Evolutionary conservation across 2,329 filamentous ascomycete genomes (phyloP).

Genomic region (Plectosphaerella sp.): DNA sequence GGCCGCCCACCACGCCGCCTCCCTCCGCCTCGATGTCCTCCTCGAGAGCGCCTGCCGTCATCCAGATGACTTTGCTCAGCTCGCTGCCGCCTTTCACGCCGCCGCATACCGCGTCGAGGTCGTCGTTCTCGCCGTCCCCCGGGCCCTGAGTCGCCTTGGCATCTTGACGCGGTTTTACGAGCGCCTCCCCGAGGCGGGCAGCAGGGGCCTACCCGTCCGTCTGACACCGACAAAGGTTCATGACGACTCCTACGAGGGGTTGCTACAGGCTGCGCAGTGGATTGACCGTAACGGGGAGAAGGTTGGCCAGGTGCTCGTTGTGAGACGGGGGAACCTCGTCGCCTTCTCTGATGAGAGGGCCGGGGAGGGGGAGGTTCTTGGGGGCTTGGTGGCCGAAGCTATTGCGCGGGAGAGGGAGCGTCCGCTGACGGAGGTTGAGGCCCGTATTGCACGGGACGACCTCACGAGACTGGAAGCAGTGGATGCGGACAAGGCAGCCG

Average conservation of each 20-base stretch:
- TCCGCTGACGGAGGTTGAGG: conserved; percentile 20
- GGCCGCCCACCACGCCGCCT: conserved; percentile 28
- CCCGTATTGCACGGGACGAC: conserved; percentile 15
- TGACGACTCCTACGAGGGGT: conserved; percentile 37
- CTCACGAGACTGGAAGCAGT: conserved; percentile 17
- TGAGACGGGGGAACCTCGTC: conserved; percentile 32
- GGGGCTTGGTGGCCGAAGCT: conserved; percentile 14
- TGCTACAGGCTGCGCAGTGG: conserved; percentile 29
- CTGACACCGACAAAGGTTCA: conserved; percentile 40
- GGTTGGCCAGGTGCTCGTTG: conserved; percentile 31
- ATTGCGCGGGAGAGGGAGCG: conserved; percentile 21
- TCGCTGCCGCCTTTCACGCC: conserved; percentile 27
- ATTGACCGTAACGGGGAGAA: conserved; percentile 23
- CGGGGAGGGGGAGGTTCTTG: neutral
- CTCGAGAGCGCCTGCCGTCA: conserved; percentile 41
- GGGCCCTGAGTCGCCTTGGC: conserved; percentile 34
- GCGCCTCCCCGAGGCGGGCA: conserved; percentile 26
- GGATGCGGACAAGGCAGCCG: conserved; percentile 15
- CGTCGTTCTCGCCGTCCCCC: conserved; percentile 36
- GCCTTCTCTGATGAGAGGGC: conserved; percentile 16
- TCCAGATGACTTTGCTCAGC: conserved; percentile 31
- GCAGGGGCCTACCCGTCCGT: conserved; percentile 28
- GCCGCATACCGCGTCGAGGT: conserved; percentile 33
- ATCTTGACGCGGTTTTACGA: conserved; percentile 34
- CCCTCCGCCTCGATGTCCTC: conserved; percentile 28